phyloP scores from a whole-genome alignment of 768 basidiomycete genomes.

The Pisolithus microcarpus region DNA sequence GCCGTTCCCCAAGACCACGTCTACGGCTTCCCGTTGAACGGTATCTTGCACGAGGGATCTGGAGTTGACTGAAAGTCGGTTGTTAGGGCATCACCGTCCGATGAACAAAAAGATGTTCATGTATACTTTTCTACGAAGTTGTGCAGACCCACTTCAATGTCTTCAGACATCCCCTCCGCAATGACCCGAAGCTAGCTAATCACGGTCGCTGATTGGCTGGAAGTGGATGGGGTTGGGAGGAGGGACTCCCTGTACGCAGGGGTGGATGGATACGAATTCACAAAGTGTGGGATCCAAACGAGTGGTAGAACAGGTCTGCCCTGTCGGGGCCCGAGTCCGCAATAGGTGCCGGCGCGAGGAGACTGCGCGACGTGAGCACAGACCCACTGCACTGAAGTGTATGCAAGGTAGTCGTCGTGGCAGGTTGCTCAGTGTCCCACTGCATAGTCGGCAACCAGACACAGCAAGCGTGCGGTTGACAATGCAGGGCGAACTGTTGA shows the following conservation, averaged over 20 bases:
- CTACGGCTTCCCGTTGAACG: conserved; percentile 45
- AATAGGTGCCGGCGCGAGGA: conserved; percentile 15
- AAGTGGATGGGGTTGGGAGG: conserved; percentile 39
- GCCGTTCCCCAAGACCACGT: too few relatives aligned
- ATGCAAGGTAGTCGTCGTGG: neutral
- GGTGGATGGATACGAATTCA: conserved; percentile 27
- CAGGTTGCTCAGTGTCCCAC: too few relatives aligned
- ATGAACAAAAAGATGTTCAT: neutral
- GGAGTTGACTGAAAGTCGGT: conserved; percentile 44
- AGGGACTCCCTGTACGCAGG: conserved; percentile 63
- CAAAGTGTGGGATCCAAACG: conserved; percentile 42
- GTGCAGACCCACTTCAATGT: conserved; percentile 48
- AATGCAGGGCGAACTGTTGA: too few relatives aligned
- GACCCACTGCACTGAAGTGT: neutral
- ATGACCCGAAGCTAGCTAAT: conserved; percentile 67
- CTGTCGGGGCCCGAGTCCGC: too few relatives aligned
- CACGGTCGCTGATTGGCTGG: conserved; percentile 42
- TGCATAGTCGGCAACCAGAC: neutral
- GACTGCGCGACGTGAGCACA: conserved; percentile 1
- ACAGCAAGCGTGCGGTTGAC: neutral
- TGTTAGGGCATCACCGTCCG: neutral
- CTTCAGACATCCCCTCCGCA: conserved; percentile 20
- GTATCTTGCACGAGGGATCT: conserved; percentile 52
- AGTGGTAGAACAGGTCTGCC: conserved; percentile 67
- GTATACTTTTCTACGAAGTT: conserved; percentile 74